Base-by-base conservation (phyloP, 2,329 filamentous ascomycete species). In the Scortechinia acanthostroma region DNA sequence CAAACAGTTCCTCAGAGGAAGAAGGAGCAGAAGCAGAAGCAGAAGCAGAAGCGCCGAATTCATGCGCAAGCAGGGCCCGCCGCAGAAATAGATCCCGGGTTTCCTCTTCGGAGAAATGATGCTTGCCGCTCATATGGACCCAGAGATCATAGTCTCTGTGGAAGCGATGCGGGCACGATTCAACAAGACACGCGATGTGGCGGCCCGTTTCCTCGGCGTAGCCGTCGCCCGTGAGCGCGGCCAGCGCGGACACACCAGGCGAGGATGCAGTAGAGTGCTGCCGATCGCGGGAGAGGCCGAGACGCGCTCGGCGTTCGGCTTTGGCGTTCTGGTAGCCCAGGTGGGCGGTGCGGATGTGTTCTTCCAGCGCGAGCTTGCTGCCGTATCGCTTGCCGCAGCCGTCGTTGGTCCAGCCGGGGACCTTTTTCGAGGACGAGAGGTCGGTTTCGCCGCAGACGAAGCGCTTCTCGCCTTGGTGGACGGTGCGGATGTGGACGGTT, bases 261-360 rank as follows among this genome's bases (percentile, higher is more conserved):
- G 10, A 15, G 10, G 14, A 15, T 10, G 25, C n/a, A 10, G 25
- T 30, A n/a, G 25, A 10, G 25, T 30, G 10, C n/a, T 30, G 25
- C n/a, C n/a, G 25, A 10, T n/a, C 25, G 10, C n/a, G 25, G 25
- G 25, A 30, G 25, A 30, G 25, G 6, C 35, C 35, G 6, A 40
- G 35, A 6, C 35, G 35, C 35, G 6, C 10, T 6, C 35, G 35
- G 17, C 35, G 35, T 19, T 10, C 21, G 21, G 49, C 40, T 44
- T 55, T 57, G 5, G 71, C 71, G 13, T 76, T 69, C 46, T 69
- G 63, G 15, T 63, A 56, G n/a, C 82, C 80, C 21, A 95, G 69
- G 59, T 97, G 91, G 19, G 88, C 77, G 42, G 85, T 89, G 17
- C 88, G 82, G 40, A 96, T 74, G 58, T 97, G 91, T 52, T 93